Percentiles rank a stretch among this genome's conserved stretches.
These are phyloP conservation scores for Strigomonas galati DNA, from an alignment of 208 protist genomes.

Conservation along the genomic window DNA sequence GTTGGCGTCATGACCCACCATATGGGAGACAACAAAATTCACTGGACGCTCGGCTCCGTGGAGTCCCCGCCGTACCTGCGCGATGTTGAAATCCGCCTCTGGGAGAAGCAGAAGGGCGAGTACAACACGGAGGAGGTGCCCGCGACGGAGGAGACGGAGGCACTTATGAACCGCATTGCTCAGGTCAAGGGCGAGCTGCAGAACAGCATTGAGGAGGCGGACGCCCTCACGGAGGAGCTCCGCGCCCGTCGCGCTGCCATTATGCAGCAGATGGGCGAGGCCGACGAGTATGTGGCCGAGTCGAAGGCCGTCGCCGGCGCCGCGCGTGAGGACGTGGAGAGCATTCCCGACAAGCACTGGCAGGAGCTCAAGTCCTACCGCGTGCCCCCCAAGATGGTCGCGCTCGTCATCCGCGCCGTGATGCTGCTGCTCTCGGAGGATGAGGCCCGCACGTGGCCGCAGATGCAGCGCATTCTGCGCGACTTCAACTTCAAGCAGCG, in stretches of 20 bases:
- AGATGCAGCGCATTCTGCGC: slow-evolving; percentile 81
- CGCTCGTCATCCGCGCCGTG: slow-evolving; percentile 73
- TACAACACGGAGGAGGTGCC: slow-evolving; percentile 45
- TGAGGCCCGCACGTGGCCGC: slow-evolving; percentile 63
- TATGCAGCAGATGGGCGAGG: slow-evolving; percentile 50
- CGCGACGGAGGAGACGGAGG: slow-evolving; percentile 42
- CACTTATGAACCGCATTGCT: slow-evolving; percentile 53
- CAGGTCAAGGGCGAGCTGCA: slow-evolving; percentile 52
- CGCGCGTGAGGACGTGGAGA: slow-evolving; percentile 70
- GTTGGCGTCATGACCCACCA: slow-evolving; percentile 62
- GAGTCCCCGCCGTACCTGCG: slow-evolving; percentile 61
- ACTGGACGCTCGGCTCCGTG: slow-evolving; percentile 79
- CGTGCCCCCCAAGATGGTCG: slow-evolving; percentile 75
- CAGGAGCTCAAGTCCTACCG: slow-evolving; percentile 89
- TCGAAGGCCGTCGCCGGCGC: slow-evolving; percentile 52
- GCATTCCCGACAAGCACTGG: slow-evolving; percentile 75
- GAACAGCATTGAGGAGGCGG: slow-evolving; percentile 57
- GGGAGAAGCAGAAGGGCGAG: slow-evolving; percentile 52
- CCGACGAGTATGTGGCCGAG: slow-evolving; percentile 60
- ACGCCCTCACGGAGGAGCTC: slow-evolving; percentile 61
- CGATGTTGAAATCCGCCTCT: slow-evolving; percentile 73
- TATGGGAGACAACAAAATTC: slow-evolving; percentile 45
- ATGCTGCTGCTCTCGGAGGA: slow-evolving; percentile 86
- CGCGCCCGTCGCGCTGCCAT: slow-evolving; percentile 49
- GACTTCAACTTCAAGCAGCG: slow-evolving; percentile 70